Evolutionary conservation across 2,329 filamentous ascomycete species (phyloP).

Genomic region (Fusarium sterilihyphosum): DNA sequence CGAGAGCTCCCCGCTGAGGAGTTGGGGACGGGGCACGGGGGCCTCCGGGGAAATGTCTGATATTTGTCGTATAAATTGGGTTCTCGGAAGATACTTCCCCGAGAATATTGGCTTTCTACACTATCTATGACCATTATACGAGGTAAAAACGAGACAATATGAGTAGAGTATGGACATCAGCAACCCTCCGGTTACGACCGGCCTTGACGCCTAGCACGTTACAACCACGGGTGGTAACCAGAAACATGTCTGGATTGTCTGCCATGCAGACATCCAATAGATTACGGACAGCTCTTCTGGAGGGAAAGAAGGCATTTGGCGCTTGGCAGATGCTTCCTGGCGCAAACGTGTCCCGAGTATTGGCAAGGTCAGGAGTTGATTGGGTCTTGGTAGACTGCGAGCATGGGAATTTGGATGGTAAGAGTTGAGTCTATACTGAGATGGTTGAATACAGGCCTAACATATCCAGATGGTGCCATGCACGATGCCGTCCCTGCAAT

Average conservation of each 20-base stretch:
- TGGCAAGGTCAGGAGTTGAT: slow-evolving; percentile 71
- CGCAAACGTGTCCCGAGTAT: slow-evolving; percentile 65
- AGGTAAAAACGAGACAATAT: slow-evolving; percentile 11
- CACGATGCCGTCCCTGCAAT: slow-evolving; percentile 64
- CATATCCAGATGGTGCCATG: slow-evolving; percentile 56
- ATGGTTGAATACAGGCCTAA: background rate
- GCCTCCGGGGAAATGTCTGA: slow-evolving; percentile 1
- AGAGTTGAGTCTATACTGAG: background rate
- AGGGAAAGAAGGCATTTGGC: slow-evolving; percentile 62
- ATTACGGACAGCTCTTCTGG: slow-evolving; percentile 60
- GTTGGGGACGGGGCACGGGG: background rate
- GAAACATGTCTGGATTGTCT: slow-evolving; percentile 19
- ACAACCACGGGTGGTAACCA: slow-evolving; percentile 8
- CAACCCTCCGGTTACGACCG: slow-evolving; percentile 26
- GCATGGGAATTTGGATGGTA: slow-evolving; percentile 62
- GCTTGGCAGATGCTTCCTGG: slow-evolving; percentile 73
- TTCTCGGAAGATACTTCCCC: background rate
- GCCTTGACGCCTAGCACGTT: slow-evolving; percentile 18
- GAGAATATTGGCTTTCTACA: background rate
- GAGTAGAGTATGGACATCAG: slow-evolving; percentile 26
- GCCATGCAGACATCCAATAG: slow-evolving; percentile 58
- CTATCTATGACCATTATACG: background rate
- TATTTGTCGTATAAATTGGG: slow-evolving; percentile 8
- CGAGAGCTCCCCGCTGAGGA: slow-evolving; percentile 19
- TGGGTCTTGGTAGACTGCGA: slow-evolving; percentile 71